phyloP scores from a whole-genome alignment of 1,284 basidiomycete species.

The Polyporus tsugae region DNA sequence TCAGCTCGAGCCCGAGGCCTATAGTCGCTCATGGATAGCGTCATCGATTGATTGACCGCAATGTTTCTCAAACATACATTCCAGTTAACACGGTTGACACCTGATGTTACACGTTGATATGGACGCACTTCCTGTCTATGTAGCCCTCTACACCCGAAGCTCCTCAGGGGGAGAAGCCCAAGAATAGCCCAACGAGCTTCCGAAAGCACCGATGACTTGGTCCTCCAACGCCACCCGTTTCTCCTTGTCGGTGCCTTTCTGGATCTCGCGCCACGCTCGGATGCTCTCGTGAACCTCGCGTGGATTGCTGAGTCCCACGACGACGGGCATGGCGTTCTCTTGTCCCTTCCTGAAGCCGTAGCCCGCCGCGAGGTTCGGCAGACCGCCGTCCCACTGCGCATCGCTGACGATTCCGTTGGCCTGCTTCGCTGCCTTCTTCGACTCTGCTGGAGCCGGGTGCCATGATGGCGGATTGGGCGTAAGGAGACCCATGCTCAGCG shows the following conservation, averaged over 20 bases:
- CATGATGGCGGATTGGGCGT: slow-evolving; percentile 76
- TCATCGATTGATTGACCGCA: neutral
- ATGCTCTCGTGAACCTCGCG: slow-evolving; percentile 81
- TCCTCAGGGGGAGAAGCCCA: slow-evolving; percentile 63
- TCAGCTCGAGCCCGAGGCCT: neutral
- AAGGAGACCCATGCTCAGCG: slow-evolving; percentile 92
- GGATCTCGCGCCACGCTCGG: slow-evolving; percentile 69
- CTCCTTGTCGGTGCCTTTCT: slow-evolving; percentile 46
- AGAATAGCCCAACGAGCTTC: slow-evolving; percentile 35
- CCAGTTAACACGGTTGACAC: neutral
- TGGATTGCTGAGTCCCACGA: slow-evolving; percentile 77
- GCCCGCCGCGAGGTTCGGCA: slow-evolving; percentile 78
- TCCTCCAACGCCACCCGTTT: slow-evolving; percentile 59
- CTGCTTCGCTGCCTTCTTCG: slow-evolving; percentile 54
- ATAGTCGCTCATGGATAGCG: no score
- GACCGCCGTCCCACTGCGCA: slow-evolving; percentile 51
- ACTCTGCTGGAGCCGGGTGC: slow-evolving; percentile 81
- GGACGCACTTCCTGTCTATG: neutral
- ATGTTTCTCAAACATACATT: neutral
- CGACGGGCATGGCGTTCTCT: slow-evolving; percentile 67
- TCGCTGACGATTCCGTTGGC: slow-evolving; percentile 41
- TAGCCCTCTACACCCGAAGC: slow-evolving; percentile 2
- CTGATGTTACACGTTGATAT: neutral
- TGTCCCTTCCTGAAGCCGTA: slow-evolving; percentile 68
- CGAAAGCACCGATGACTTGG: slow-evolving; percentile 54